Evolutionary conservation across 495 filamentous ascomycete species (phyloP), one percentile per base, ranked within the genome.

Genomic region (Podospora anserina): DNA sequence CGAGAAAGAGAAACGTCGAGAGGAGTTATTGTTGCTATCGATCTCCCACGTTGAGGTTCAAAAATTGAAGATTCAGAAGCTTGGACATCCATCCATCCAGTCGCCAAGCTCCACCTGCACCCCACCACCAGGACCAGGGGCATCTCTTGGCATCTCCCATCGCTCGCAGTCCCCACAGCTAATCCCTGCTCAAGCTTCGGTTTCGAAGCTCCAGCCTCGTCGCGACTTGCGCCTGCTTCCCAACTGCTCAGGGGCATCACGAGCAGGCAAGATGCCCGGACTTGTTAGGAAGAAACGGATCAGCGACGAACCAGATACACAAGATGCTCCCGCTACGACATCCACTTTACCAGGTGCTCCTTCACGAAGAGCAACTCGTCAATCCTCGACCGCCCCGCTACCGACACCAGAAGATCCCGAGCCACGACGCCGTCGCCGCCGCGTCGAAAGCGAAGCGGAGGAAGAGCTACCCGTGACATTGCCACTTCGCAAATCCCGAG

Each of bases 351-450:
- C 54, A 28, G 23, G 53, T 39, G 69, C 70, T 32, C 65, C 69
- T 28, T 27, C 77, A 66, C 81, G 79, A 54, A 78, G 82, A 69
- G 75, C 80, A 64, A 84, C 82, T 61, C 80, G 82, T 64, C 77
- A 74, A 55, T 77, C 79, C 59, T 81, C 81, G 18, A 70, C 72
- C 32, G 68, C 73, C 61, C 76, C 78, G 57, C 72, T 67, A 58
- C 62, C 74, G 19, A 74, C 75, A 15, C 70, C 71, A 55, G 65
- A 70, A 64, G 74, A 79, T 26, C 71, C 73, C 6, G 74, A 77
- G 30, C 75, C 80, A 9, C 71, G 76, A 61, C 78, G 81, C 28
- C 78, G 80, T 49, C 79, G 78, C 16, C 70, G 72, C 77, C 77
- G n/a, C 70, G 74, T 62, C 74, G 77, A 28, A 64, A 63, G 68